Evolutionary conservation across 441 rosid genomes (phyloP), one percentile per base, ranked within the genome.

Genomic region (Oxalis stricta): DNA sequence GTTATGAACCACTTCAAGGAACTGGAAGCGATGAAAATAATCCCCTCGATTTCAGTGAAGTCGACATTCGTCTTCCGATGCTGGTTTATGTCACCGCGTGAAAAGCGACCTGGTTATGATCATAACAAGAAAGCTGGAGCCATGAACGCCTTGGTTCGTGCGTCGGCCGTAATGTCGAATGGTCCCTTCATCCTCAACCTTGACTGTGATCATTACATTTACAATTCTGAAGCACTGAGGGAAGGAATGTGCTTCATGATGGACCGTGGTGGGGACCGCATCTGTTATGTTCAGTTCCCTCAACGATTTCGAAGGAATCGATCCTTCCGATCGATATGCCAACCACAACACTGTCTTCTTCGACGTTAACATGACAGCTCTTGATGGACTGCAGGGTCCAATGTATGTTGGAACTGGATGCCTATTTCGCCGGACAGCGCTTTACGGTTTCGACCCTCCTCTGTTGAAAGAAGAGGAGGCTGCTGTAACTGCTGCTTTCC

Each of bases 51-150:
- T 50, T 72, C 6, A 65, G 69, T 53, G 82, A 57, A 50, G 60
- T 76, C 34, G 89, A 80, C 60, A 53, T 66, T 52, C 85, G 85
- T 34, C 72, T 77, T 47, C 82, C 89, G 13, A 72, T 77, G 72
- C 54, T 80, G 58, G 82, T 74, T 49, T 80, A 80, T 19, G 70
- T 75, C 30, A 74, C 79, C 49, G n/a, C 82, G 85, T 1, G 82
- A 80, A 46, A 80, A 77, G 59, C 76, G 82, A 12, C 77, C 80
- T 46, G 82, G 91, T 34, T 81, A 75, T 60, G 86, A 81, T 35
- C 91, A 81, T 59, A 75, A 77, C 69, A 81, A 81, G 60, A 80
- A 80, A 49, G 89, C 89, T 17, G 89, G 89, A 43, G 89, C 89
- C 13, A 81, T 81, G 91, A 77, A 81, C 36, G 92, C 81, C 3